Evolutionary conservation across 345 rosid genomes (phyloP), one percentile per base, ranked within the genome.

Genomic region (Brassica rapa): DNA sequence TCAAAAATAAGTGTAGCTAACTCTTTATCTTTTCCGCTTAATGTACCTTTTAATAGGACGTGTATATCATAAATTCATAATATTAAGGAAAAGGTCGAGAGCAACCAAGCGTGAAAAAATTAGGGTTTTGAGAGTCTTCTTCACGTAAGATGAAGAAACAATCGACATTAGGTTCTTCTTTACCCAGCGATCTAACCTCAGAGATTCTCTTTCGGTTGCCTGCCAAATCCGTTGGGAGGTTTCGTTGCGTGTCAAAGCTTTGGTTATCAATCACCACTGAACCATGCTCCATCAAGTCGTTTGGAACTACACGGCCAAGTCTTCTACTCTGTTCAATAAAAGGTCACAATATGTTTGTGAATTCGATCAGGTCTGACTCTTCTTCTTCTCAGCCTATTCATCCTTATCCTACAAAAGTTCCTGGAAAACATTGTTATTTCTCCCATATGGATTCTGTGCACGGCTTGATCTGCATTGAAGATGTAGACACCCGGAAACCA

Each of bases 381-480:
- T 71, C 16, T 35, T 71, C 16, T 14, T 56, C 64, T 4, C 21
- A 57, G 3, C 66, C 1, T 35, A 33, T 33, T 33, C 37, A 33
- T 33, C 5, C 6, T 33, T 33, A 6, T 33, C 37, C 37, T 33
- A 4, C 4, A 4, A 33, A 33, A 33, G 1, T 33, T 33, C 37
- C 37, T 4, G 37, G 37, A 33, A 1, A 0, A 33, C 29, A 25
- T 0, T 25, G 29, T 25, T 25, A 37, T 10, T 39, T 60, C 39
- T 16, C 5, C 3, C 0, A 3, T 11, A 72, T 5, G 0, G 67
- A 63, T 11, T 63, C 77, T 10, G 77, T 73, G 33, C 62, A 64
- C 9, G 70, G 77, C 8, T 73, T 73, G 51, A 63, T 73, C 4
- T 63, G 61, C 30, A 46, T 46, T 21, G 11, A 24, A 33, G 6